Conservation (phyloP, 768 basidiomycete genomes). For the Galerina sulciceps region DNA sequence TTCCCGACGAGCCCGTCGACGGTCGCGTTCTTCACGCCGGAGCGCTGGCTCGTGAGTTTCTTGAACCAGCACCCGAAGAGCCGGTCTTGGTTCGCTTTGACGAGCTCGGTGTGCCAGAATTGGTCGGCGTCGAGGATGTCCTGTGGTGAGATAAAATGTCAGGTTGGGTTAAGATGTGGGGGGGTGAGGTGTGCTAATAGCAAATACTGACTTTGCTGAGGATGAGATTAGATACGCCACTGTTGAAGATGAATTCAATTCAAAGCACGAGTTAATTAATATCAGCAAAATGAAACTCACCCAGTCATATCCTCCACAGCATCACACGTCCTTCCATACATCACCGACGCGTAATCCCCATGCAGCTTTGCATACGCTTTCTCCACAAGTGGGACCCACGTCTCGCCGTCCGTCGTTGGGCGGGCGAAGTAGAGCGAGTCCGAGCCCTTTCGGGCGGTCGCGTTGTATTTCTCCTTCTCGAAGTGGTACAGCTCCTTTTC, state of each 20-base stretch:
- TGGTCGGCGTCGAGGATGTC: constrained; percentile 53
- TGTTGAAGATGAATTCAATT: constrained; percentile 20
- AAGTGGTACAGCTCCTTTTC: constrained; percentile 53
- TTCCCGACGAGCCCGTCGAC: constrained; percentile 43
- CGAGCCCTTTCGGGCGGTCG: constrained; percentile 46
- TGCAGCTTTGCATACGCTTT: constrained; percentile 65
- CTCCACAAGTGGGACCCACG: constrained; percentile 61
- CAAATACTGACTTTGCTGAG: constrained; percentile 23
- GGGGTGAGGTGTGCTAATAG: not conserved
- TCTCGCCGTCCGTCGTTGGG: constrained; percentile 50
- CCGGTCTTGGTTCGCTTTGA: constrained; percentile 47
- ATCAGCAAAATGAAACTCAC: constrained; percentile 27
- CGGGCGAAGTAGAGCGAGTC: constrained; percentile 55
- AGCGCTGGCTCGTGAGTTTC: constrained; percentile 31
- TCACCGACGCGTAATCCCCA: constrained; percentile 49
- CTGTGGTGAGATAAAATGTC: constrained; percentile 17
- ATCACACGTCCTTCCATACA: constrained; percentile 47
- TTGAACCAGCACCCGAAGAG: constrained; percentile 54
- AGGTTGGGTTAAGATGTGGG: not conserved
- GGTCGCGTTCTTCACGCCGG: constrained; percentile 22
- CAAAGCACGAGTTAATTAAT: too few species aligned
- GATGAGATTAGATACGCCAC: constrained; percentile 29
- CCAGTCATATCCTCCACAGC: constrained; percentile 64
- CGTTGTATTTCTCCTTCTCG: constrained; percentile 51
- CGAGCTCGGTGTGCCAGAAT: constrained; percentile 56